Base-by-base conservation (phyloP, 192 early-diverging fungal species). In the Coemansia sp. region DNA sequence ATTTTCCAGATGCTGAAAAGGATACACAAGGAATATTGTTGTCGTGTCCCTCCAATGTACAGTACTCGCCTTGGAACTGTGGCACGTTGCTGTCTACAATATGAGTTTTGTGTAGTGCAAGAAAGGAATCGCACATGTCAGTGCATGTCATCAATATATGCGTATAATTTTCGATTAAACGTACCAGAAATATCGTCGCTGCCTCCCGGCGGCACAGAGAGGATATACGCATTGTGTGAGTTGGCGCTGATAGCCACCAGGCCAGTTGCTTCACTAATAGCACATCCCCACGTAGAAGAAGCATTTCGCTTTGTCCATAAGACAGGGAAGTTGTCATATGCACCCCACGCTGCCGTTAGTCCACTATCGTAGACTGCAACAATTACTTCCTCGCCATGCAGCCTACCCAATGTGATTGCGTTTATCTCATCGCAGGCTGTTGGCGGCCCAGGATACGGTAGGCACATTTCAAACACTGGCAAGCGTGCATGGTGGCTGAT, bases 261-360 rank as follows among this genome's bases (percentile, higher is more conserved):
- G n/a, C 29, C 43, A 2, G 62, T 32, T 9, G 43, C 21, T 4
- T 43, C 12, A 35, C 66, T 61, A 4, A 73, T 52, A 3, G 71
- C 70, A 49, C 76, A 79, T 23, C 76, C 76, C 76, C 76, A 79
- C 1, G 76, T 73, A 10, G 76, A 73, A 10, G 39, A 62, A 25
- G 47, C 54, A 54, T 66, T 57, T 52, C 21, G 23, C 38, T 49
- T n/a, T 12, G 62, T 64, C 76, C 76, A 79, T n/a, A 73, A 41
- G 12, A 79, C 21, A 1, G 60, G 22, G 55, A 70, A 66, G 2
- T 12, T 47, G 17, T 32, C 48, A n/a, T 49, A 27, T 23, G 69
- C 4, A 3, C 37, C 24, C 76, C 76, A 79, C 15, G 60, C 61
- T 25, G 57, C 54, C n/a, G 60, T 49, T 29, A 61, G 61, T 53